phyloP scores from a whole-genome alignment of 2,329 filamentous ascomycete genomes.

The Plenodomus lindquistii region DNA sequence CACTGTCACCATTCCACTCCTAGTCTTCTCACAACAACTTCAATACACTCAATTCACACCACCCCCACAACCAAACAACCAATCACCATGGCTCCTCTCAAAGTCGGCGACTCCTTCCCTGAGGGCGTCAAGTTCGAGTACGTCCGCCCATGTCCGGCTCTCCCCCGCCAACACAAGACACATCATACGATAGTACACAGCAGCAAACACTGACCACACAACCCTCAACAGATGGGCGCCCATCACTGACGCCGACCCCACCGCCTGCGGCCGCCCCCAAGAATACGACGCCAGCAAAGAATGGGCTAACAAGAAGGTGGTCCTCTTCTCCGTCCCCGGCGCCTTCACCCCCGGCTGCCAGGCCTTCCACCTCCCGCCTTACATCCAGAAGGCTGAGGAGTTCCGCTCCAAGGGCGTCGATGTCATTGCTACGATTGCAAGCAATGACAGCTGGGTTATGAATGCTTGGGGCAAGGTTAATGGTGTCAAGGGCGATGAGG shows the following conservation, averaged over 20 bases:
- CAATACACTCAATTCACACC: not conserved
- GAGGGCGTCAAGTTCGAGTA: constrained; percentile 76
- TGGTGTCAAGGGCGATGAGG: constrained; percentile 70
- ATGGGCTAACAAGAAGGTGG: constrained; percentile 71
- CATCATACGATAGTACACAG: too few relatives aligned
- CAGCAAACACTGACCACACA: constrained; percentile 1
- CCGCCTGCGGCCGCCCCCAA: constrained; percentile 75
- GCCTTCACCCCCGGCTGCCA: constrained; percentile 90
- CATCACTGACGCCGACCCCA: constrained; percentile 72
- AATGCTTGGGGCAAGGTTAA: constrained; percentile 90
- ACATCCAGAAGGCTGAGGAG: constrained; percentile 75
- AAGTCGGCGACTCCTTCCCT: constrained; percentile 83
- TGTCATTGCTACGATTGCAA: constrained; percentile 77
- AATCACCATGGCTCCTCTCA: constrained; percentile 65
- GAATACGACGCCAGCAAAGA: constrained; percentile 80
- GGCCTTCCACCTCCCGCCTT: constrained; percentile 77
- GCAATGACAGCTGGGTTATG: constrained; percentile 87
- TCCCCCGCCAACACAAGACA: too few relatives aligned
- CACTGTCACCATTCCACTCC: not conserved
- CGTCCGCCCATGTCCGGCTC: constrained; percentile 32
- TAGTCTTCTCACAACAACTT: constrained; percentile 3
- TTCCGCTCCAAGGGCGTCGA: constrained; percentile 79
- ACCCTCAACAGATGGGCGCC: constrained; percentile 70
- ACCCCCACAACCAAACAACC: constrained; percentile 5
- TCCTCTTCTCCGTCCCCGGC: constrained; percentile 70